A percentile compares a stretch with the other conserved stretches of the same genome.
These are phyloP conservation scores for Stagonosporopsis tanaceti DNA, from an alignment of 2,329 filamentous ascomycete species.

Conservation along the genomic window DNA sequence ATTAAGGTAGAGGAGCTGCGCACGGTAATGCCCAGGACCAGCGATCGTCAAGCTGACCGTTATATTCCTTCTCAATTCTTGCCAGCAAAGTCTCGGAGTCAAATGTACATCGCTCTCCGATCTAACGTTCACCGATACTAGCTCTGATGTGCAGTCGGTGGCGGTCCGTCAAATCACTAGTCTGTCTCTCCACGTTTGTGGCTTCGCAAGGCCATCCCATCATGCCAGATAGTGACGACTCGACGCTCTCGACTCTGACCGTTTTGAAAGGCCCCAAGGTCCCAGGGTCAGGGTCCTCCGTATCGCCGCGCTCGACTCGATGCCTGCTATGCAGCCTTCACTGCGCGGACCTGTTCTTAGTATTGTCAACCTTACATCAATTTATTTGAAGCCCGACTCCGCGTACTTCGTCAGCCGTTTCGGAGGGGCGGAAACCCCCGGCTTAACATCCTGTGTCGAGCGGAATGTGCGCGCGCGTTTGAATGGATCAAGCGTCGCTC, in stretches of 20 bases:
- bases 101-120: conserved; percentile 5
- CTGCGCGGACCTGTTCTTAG: not conserved
- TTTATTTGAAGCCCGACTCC: not conserved
- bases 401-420: not conserved
- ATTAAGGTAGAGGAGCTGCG: not conserved
- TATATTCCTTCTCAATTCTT: not conserved
- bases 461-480: conserved; percentile 9
- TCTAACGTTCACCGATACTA: conserved; percentile 7
- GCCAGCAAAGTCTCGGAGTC: conserved; percentile 4
- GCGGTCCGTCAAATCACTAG: conserved; percentile 16
- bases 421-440: conserved; percentile 11
- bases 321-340: not conserved
- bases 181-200: conserved; percentile 15
- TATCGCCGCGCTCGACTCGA: not conserved
- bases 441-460: conserved; percentile 5
- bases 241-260: conserved; percentile 5
- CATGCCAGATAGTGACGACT: conserved; percentile 11
- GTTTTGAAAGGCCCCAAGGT: not conserved
- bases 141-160: conserved; percentile 19
- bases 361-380: not conserved
- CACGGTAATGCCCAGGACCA: not conserved
- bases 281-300: not conserved
- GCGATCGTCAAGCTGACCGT: conserved; percentile 6
- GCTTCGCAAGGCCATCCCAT: conserved; percentile 13
- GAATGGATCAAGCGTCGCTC: not conserved